These are phyloP conservation scores for Lentinula detonsa DNA, from an alignment of 768 basidiomycete species.

Conservation along the genomic window DNA sequence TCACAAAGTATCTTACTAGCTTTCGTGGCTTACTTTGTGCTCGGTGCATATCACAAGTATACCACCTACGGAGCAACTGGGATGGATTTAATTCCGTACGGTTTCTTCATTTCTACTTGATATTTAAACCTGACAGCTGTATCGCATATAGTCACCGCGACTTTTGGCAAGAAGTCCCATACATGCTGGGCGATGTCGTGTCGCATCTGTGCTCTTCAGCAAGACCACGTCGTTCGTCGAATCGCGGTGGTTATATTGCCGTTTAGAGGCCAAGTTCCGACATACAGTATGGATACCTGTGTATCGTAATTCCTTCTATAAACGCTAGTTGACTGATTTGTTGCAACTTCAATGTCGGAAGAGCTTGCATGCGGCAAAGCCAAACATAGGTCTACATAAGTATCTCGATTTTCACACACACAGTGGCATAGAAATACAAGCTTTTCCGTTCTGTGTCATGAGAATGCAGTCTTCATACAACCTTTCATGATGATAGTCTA, in stretches of 20 bases:
- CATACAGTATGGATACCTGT: neutral
- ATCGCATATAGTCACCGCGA: slow-evolving; percentile 62
- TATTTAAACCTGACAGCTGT: neutral
- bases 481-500: too few species aligned
- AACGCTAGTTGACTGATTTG: too few species aligned
- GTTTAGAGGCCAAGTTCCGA: slow-evolving; percentile 33
- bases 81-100: slow-evolving; percentile 79
- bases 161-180: slow-evolving; percentile 88
- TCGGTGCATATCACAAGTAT: slow-evolving; percentile 88
- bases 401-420: neutral
- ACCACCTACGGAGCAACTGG: slow-evolving; percentile 83
- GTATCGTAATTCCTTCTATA: neutral
- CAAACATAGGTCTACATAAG: too few species aligned
- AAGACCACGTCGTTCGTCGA: slow-evolving; percentile 56
- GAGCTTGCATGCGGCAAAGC: too few species aligned
- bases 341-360: too few species aligned
- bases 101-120: slow-evolving; percentile 12
- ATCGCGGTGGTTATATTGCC: slow-evolving; percentile 70
- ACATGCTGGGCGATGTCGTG: slow-evolving; percentile 74
- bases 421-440: neutral
- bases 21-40: slow-evolving; percentile 61
- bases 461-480: too few species aligned
- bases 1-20: slow-evolving; percentile 52
- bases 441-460: too few species aligned
- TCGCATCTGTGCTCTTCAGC: slow-evolving; percentile 72